Base-by-base conservation (phyloP, 805 yeast genomes). In the Priceomyces castillae region DNA sequence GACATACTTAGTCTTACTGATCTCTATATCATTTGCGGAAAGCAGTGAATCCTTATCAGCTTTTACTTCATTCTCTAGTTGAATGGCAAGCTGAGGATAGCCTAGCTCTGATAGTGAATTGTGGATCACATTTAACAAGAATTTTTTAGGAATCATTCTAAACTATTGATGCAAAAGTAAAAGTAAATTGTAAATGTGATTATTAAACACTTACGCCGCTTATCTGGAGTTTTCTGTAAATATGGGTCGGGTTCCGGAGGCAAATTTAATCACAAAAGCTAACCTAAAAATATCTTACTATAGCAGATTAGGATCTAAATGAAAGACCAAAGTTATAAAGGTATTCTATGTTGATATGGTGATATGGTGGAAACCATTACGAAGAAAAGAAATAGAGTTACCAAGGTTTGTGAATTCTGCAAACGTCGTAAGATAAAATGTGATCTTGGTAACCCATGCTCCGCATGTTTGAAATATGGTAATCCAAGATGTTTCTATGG, bases 351-450 rank as follows among this genome's bases (percentile, higher is more conserved):
- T n/a, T n/a, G n/a, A n/a, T n/a, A n/a, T n/a, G n/a, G n/a, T n/a
- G n/a, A n/a, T n/a, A n/a, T n/a, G n/a, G n/a, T n/a, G n/a, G n/a
- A n/a, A n/a, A n/a, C n/a, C n/a, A n/a, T n/a, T n/a, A n/a, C n/a
- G n/a, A n/a, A 42, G 45, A 62, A 58, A 39, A 45, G 70, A 31
- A 52, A 54, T 39, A 56, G 71, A 44, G 43, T 55, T n/a, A 54
- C 69, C 19, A 58, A 63, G 19, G 68, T 63, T 37, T 69, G 74
- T 48, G 55, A 53, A 34, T 65, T 61, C 41, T 69, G 74, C 51
- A 61, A 62, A 46, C 51, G 51, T 37, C 49, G 73, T 28, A 69
- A 69, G 46, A 68, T 67, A 36, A 65, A 59, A 38, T 69, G 74
- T 53, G 71, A 69, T 48, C 52, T 62, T 25, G 62, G 59, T 7